Evolutionary conservation across 306 rosid genomes (phyloP), one percentile per base, ranked within the genome.

Genomic region (Morella rubra): DNA sequence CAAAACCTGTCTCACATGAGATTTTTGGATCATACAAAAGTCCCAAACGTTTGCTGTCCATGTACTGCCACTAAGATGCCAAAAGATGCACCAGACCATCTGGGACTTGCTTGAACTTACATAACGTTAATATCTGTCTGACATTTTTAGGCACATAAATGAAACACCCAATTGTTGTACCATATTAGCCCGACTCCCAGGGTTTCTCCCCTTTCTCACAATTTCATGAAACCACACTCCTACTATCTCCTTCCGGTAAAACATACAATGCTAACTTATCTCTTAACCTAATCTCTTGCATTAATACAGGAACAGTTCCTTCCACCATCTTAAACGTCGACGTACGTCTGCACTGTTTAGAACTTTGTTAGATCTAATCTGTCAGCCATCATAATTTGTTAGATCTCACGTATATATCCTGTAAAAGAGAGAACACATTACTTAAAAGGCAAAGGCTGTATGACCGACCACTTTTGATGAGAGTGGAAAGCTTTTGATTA

Each of bases 61-160:
- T 12, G n/a, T 4, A 60, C 44, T 60, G 66, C 66, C 64, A 8
- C 68, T 14, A 6, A 13, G 44, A 61, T 32, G 68, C 44, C 68
- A 61, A 61, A 61, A 40, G 44, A 32, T 61, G n/a, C 42, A 61
- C 44, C 68, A 61, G 45, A 16, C 13, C 69, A 37, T 62, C 62
- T 8, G 9, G 20, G 46, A 62, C 69, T 62, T 62, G 19, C 46
- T 59, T 59, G 40, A 59, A 59, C 69, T 62, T 8, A 62, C 44
- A 6, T 37, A 45, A 19, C 69, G 37, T 3, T 62, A 61, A 32
- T 61, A 61, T 14, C 37, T 61, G 64, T 27, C 64, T 20, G 37
- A 6, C 22, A 22, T 13, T 19, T 9, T 46, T 9, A 56, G 64
- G 40, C 64, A 56, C 51, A 46, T 7, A 46, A n/a, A 56, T 56